phyloP scores from a whole-genome alignment of 2,329 filamentous ascomycete genomes.

The Alternaria solani region DNA sequence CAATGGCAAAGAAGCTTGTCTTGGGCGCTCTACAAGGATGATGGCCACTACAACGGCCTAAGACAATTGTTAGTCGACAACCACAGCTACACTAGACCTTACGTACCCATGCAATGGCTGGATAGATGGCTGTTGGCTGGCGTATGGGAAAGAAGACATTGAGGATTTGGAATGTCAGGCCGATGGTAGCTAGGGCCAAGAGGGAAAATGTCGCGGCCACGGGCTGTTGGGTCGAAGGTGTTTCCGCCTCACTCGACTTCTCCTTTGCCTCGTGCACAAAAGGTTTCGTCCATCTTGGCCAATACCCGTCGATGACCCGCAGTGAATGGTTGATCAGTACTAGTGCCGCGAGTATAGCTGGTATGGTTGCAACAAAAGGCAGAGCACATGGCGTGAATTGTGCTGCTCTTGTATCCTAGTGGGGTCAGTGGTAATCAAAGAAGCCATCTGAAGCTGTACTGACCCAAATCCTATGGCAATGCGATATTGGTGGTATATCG shows the following conservation, averaged over 20 bases:
- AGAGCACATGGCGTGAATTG: conserved; percentile 53
- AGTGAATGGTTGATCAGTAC: conserved; percentile 51
- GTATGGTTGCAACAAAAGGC: conserved; percentile 50
- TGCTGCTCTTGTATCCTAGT: conserved; percentile 47
- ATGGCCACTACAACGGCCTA: conserved; percentile 50
- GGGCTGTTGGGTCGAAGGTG: conserved; percentile 39
- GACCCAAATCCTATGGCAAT: conserved; percentile 43
- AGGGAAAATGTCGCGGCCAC: conserved; percentile 35
- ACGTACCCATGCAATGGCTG: conserved; percentile 47
- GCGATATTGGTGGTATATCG: conserved; percentile 27
- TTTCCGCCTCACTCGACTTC: conserved; percentile 41
- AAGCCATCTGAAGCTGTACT: neutral
- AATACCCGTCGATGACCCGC: conserved; percentile 41
- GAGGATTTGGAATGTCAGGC: conserved; percentile 37
- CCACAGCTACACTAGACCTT: neutral
- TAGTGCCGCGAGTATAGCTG: conserved; percentile 47
- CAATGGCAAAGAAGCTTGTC: conserved; percentile 52
- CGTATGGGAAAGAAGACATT: conserved; percentile 31
- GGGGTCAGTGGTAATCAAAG: conserved; percentile 17
- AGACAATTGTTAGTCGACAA: conserved; percentile 21
- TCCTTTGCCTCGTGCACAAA: conserved; percentile 55
- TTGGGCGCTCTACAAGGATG: conserved; percentile 52
- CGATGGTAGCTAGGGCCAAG: conserved; percentile 35
- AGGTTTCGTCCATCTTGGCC: conserved; percentile 60
- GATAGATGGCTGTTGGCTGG: conserved; percentile 33